phyloP scores from a whole-genome alignment of 2,329 filamentous ascomycete genomes.

The Botryotinia globosa region DNA sequence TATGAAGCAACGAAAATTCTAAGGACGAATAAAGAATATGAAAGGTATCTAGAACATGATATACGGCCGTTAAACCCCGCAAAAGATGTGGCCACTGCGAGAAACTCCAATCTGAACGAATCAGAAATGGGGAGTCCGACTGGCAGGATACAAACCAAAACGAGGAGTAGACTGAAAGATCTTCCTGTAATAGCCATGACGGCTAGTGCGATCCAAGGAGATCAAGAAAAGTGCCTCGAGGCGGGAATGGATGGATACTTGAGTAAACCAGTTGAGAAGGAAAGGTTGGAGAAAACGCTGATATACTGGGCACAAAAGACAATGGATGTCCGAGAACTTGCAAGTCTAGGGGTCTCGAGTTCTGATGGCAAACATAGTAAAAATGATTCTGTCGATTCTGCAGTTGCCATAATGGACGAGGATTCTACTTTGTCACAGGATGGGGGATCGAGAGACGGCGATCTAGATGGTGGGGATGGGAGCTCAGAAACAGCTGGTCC shows the following conservation, averaged over 20 bases:
- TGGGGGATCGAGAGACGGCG: background rate
- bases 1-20: constrained; percentile 48
- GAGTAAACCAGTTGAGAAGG: constrained; percentile 47
- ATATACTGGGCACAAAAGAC: constrained; percentile 28
- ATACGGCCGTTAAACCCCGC: constrained; percentile 36
- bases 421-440: background rate
- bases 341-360: too few relatives aligned
- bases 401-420: background rate
- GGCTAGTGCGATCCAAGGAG: constrained; percentile 49
- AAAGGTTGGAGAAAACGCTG: constrained; percentile 30
- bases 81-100: constrained; percentile 17
- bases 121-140: constrained; percentile 24
- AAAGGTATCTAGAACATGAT: background rate
- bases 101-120: background rate
- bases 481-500: background rate
- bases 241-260: constrained; percentile 54
- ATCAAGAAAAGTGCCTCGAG: constrained; percentile 48
- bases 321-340: background rate
- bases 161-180: constrained; percentile 34
- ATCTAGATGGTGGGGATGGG: background rate
- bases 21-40: constrained; percentile 36
- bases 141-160: constrained; percentile 9
- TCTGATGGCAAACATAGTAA: background rate
- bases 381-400: background rate
- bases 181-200: constrained; percentile 52